Conservation (phyloP, 164 flowering plant species). For the Berberis vulgaris region DNA sequence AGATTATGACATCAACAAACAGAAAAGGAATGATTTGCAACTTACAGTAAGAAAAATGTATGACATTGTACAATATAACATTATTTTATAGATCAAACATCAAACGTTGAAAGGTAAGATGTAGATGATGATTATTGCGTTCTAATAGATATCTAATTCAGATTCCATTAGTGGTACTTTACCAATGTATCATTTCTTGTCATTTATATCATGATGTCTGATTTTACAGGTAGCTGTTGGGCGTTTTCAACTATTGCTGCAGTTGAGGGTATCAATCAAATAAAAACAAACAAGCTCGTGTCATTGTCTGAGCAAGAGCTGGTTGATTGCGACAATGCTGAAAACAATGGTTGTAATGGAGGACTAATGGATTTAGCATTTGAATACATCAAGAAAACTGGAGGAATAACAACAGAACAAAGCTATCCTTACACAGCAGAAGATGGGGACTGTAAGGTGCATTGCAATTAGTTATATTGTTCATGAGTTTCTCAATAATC, state of each 20-base stretch:
- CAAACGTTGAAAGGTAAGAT: too few relatives aligned
- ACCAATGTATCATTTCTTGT: too few relatives aligned
- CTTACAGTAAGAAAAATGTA: too few relatives aligned
- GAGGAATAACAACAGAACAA: constrained; percentile 42
- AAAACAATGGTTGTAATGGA: constrained; percentile 61
- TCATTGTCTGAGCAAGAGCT: constrained; percentile 65
- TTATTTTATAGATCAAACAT: background rate
- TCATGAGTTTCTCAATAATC: too few relatives aligned
- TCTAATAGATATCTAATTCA: background rate
- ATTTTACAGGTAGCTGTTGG: constrained; percentile 60
- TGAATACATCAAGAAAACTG: constrained; percentile 34
- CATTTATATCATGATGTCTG: background rate
- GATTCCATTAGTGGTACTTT: background rate
- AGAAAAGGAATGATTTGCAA: too few relatives aligned
- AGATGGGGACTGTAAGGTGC: constrained; percentile 31
- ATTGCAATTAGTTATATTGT: background rate
- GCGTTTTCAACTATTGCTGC: constrained; percentile 62
- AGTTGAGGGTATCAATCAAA: constrained; percentile 54
- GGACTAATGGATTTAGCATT: constrained; percentile 58
- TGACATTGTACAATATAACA: background rate
- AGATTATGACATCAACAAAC: too few relatives aligned
- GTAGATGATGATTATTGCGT: background rate
- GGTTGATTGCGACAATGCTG: constrained; percentile 42
- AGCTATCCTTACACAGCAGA: constrained; percentile 41
- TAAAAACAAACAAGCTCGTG: constrained; percentile 38